Base-by-base conservation (phyloP, 1,284 basidiomycete genomes). In the Cryptococcus sp. region DNA sequence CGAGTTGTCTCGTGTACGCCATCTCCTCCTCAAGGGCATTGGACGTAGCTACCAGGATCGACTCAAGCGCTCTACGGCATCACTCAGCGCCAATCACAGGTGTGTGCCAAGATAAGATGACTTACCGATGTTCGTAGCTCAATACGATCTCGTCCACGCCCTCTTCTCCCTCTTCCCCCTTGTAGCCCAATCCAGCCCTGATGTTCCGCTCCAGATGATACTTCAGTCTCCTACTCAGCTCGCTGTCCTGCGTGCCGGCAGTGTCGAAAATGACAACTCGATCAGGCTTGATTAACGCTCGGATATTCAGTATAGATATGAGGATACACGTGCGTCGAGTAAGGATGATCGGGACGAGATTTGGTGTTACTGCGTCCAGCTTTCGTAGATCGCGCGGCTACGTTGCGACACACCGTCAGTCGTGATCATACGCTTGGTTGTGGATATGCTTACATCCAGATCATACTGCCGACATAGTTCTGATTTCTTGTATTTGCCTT, bases 331-430 rank as follows among this genome's bases (percentile, higher is more conserved):
- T 88, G 70, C 88, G 87, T 61, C 95, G 84, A 45, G 91, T 87
- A 47, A 99, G 84, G 71, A 98, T 96, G 41, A 92, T 93, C 35
- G 95, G 94, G 16, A 98, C 91, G 56, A 95, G 85, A 77, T 94
- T 96, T 20, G 93, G 93, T 59, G 94, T 86, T 63, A 93, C 84
- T 15, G 91, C 93, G 81, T 98, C 95, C 69, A 99, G 92, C 81
- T 97, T 97, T 57, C 95, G 88, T 45, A 99, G 83, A 80, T 99
- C 95, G 82, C 95, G 89, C 64, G 93, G 90, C 89, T 97, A 75
- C 51, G 5, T 15, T 10, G n/a, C n/a, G 41, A 35, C 31, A 25
- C 45, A 27, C 7, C n/a, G 1, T 41, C 17, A n/a, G 15, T 35
- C 17, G 20, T 47, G 31, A 4, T 31, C 3, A 41, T 6, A 22